Conservation (phyloP, 352 stramenopile species). For the Hyaloperonospora arabidopsidis region DNA sequence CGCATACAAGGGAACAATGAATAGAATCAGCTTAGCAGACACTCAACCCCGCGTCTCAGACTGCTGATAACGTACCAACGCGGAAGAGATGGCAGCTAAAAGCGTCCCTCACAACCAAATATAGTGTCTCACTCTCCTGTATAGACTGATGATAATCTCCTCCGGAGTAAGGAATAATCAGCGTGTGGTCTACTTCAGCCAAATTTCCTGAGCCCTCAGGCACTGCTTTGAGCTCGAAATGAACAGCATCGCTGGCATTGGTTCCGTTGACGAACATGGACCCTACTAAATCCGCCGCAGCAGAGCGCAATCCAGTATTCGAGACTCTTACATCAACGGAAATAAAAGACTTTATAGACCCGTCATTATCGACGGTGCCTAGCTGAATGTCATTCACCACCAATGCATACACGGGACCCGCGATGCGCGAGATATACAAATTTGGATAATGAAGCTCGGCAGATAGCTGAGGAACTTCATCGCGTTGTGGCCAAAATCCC, state of each 20-base stretch:
- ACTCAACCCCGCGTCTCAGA: neutral
- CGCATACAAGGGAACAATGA: slow-evolving; percentile 2
- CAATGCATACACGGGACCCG: slow-evolving; percentile 52
- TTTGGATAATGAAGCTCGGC: slow-evolving; percentile 74
- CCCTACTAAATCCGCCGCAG: slow-evolving; percentile 30
- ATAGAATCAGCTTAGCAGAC: slow-evolving; percentile 3
- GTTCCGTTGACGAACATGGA: slow-evolving; percentile 32
- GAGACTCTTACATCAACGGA: slow-evolving; percentile 12
- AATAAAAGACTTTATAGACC: slow-evolving; percentile 10
- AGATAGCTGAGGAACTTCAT: slow-evolving; percentile 49
- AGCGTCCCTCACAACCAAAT: slow-evolving; percentile 40
- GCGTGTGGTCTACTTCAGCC: slow-evolving; percentile 5
- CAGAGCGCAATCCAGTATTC: slow-evolving; percentile 36
- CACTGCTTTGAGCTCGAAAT: slow-evolving; percentile 15
- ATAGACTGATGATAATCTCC: slow-evolving; percentile 14
- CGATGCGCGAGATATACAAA: slow-evolving; percentile 38
- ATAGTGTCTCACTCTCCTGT: slow-evolving; percentile 25
- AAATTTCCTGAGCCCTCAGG: neutral
- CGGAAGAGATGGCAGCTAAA: slow-evolving; percentile 54
- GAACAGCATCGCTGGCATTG: slow-evolving; percentile 20
- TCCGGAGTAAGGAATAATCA: slow-evolving; percentile 19
- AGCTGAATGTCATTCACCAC: slow-evolving; percentile 25
- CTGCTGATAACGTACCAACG: slow-evolving; percentile 33
- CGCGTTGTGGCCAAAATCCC: slow-evolving; percentile 64
- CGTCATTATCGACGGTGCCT: slow-evolving; percentile 3